Conservation (phyloP, 352 stramenopile genomes). For the Pythium chondricola region DNA sequence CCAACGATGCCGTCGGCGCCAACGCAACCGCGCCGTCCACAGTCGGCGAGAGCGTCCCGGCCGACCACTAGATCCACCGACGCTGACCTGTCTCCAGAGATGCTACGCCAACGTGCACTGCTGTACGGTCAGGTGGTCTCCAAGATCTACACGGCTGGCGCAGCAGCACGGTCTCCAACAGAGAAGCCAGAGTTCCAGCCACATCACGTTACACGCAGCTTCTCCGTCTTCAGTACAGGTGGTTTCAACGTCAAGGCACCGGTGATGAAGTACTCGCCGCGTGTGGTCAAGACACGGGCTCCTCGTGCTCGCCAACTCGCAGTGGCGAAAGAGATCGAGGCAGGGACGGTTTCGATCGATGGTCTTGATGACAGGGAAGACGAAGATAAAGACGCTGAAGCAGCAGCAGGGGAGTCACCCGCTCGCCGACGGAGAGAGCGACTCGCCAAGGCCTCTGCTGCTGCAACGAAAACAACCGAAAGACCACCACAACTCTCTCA, state of each 20-base stretch:
- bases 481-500: neutral
- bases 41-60: slow-evolving; percentile 24
- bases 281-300: neutral
- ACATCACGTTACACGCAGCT: slow-evolving; percentile 20
- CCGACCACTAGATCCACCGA: neutral
- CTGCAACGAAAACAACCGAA: neutral
- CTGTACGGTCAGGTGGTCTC: slow-evolving; percentile 51
- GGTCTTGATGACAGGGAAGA: no score
- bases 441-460: no score
- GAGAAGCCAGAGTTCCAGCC: slow-evolving; percentile 1
- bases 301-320: neutral
- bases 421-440: no score
- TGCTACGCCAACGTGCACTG: slow-evolving; percentile 33
- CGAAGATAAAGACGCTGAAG: neutral
- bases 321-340: neutral
- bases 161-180: neutral
- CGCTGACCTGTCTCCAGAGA: slow-evolving; percentile 13
- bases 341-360: no score
- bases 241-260: slow-evolving; percentile 21
- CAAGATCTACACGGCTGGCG: slow-evolving; percentile 32
- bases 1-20: slow-evolving; percentile 1
- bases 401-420: neutral
- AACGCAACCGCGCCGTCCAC: slow-evolving; percentile 9
- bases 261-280: slow-evolving; percentile 5
- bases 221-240: slow-evolving; percentile 19